phyloP scores from a whole-genome alignment of 129 eudicot species.

The Flaveria brownii region DNA sequence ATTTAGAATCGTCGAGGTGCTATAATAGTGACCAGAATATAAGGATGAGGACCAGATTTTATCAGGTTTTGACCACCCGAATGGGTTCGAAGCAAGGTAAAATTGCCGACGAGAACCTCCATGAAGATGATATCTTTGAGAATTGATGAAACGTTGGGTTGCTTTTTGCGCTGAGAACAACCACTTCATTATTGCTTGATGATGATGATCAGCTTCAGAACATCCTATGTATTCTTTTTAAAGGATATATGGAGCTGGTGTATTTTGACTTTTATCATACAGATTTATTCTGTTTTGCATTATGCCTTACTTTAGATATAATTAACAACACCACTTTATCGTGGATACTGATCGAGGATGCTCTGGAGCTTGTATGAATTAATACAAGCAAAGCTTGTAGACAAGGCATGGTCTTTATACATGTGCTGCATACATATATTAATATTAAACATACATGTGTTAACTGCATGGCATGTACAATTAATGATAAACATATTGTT shows the following conservation, averaged over 20 bases:
- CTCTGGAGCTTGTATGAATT: neutral
- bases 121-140: conserved; percentile 11
- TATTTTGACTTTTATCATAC: neutral
- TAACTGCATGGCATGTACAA: neutral
- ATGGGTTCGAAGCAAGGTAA: neutral
- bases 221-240: neutral
- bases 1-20: neutral
- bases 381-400: neutral
- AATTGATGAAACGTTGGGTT: neutral
- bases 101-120: neutral
- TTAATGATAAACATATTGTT: neutral
- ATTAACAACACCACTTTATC: too few relatives aligned
- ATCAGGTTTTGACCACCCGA: neutral
- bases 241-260: neutral
- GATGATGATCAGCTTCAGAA: neutral
- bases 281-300: neutral
- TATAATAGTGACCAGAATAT: neutral
- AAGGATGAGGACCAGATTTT: neutral
- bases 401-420: neutral
- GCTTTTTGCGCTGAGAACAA: neutral
- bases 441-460: neutral
- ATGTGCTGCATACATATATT: neutral
- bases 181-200: conserved; percentile 17
- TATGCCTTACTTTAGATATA: neutral
- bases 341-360: neutral